Evolutionary conservation across 2,329 filamentous ascomycete genomes (phyloP), one percentile per base, ranked within the genome.

Genomic region (Rachicladosporium sp.): DNA sequence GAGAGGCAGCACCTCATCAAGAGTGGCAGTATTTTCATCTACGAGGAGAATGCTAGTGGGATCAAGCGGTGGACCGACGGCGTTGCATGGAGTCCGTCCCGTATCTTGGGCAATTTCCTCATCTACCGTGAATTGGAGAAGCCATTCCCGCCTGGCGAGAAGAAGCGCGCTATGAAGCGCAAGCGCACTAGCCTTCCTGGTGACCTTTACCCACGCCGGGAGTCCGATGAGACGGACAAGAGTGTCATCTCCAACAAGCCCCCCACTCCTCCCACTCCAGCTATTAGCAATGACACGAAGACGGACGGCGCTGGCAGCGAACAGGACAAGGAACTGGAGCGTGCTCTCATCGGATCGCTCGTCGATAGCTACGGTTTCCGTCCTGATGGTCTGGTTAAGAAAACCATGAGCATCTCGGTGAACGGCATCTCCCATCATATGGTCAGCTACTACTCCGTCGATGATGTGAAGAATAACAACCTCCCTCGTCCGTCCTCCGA

Each of bases 31-130:
- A 75, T 94, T 35, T 91, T 94, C 62, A 84, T 94, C 48, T 95
- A 94, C 59, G 86, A 93, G 54, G 86, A 94, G 58, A 80, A 85
- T 45, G 80, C 84, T 0, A 93, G 87, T 0, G 86, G 86, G 4
- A 93, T 94, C 64, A 93, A 93, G 65, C 73, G 88, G 41, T 95
- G 88, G 88, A 94, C 87, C 0, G 88, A 95, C 50, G 87, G 88
- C 10, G 76, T 89, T 8, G 80, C 81, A 5, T 95, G 88, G 88
- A 93, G 84, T 50, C 88, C 88, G 0, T 93, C 80, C 59, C 79
- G 82, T 10, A 89, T 93, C 35, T 68, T 89, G 35, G 81, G 80
- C 43, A 91, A 91, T 56, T 93, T 86, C 51, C 71, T 93, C 33
- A 75, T 93, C 49, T 93, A 93, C 54, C 78, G 86, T 23, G 84